Evolutionary conservation across 805 yeast genomes (phyloP).

Genomic region (Candida sonorensis): DNA sequence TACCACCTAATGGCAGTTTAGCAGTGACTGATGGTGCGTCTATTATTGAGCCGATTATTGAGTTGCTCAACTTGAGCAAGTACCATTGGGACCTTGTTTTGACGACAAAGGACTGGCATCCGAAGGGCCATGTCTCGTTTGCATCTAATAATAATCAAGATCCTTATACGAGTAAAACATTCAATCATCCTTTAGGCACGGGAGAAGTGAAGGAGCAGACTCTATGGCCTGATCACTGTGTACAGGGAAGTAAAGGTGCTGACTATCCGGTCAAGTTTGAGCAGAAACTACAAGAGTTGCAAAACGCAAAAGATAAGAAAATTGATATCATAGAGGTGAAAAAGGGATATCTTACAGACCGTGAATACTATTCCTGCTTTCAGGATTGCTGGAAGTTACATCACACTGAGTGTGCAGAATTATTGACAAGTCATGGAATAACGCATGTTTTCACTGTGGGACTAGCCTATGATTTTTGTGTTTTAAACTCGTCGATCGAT

Average conservation of each 20-base stretch:
- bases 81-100: conserved; percentile 58
- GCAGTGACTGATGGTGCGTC: conserved; percentile 64
- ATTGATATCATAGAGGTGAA: conserved; percentile 39
- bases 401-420: conserved; percentile 54
- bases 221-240: conserved; percentile 91
- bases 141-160: conserved; percentile 53
- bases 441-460: conserved; percentile 71
- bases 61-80: conserved; percentile 33
- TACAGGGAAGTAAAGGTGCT: conserved; percentile 65
- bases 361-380: conserved; percentile 88
- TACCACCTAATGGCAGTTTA: conserved; percentile 70
- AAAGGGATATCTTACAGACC: conserved; percentile 65
- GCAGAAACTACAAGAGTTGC: conserved; percentile 10
- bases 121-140: conserved; percentile 70
- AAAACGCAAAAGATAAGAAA: conserved; percentile 21
- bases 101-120: conserved; percentile 89
- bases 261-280: conserved; percentile 35
- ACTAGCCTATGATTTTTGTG: conserved; percentile 83
- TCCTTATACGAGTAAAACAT: conserved; percentile 46
- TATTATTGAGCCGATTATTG: conserved; percentile 45
- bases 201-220: conserved; percentile 31
- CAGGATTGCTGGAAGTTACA: conserved; percentile 70
- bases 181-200: conserved; percentile 42
- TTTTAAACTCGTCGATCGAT: conserved; percentile 68
- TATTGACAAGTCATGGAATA: conserved; percentile 40